These are phyloP conservation scores for Talaromyces nanjingensis DNA, from an alignment of 495 filamentous ascomycete species.

Conservation along the genomic window DNA sequence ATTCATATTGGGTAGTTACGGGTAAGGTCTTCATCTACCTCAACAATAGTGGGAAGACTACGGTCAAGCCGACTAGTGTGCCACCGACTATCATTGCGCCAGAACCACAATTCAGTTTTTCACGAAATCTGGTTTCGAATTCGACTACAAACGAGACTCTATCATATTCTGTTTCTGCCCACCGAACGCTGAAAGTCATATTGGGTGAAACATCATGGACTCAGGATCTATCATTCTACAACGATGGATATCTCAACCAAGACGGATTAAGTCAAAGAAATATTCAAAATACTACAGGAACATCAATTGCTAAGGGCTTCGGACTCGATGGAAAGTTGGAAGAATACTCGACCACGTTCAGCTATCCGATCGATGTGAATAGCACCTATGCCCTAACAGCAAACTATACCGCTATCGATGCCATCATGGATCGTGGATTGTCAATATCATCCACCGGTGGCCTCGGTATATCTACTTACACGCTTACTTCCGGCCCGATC, in stretches of 20 bases:
- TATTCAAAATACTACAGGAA: conserved; percentile 54
- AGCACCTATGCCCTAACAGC: conserved; percentile 38
- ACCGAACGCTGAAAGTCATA: conserved; percentile 47
- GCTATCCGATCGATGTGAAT: conserved; percentile 58
- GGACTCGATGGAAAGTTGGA: conserved; percentile 17
- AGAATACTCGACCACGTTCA: conserved; percentile 40
- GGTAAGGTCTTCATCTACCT: conserved; percentile 78
- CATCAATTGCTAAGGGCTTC: conserved; percentile 1
- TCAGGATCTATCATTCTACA: conserved; percentile 52
- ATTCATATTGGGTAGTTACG: conserved; percentile 73
- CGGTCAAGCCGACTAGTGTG: conserved; percentile 45
- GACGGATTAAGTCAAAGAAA: conserved; percentile 57
- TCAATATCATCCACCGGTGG: conserved; percentile 34
- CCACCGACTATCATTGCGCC: conserved; percentile 26
- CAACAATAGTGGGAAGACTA: conserved; percentile 24
- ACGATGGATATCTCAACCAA: conserved; percentile 50
- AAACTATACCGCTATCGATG: conserved; percentile 45
- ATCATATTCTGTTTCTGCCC: conserved; percentile 49
- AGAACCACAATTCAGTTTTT: conserved; percentile 33
- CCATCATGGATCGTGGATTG: conserved; percentile 52
- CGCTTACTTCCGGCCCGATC: conserved; percentile 24
- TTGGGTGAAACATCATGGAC: conserved; percentile 50
- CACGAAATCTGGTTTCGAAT: conserved; percentile 32
- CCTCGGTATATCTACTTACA: conserved; percentile 48
- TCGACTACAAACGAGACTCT: conserved; percentile 51